Evolutionary conservation across 139 green algal genomes (phyloP).

Genomic region (Chlorella sp.): DNA sequence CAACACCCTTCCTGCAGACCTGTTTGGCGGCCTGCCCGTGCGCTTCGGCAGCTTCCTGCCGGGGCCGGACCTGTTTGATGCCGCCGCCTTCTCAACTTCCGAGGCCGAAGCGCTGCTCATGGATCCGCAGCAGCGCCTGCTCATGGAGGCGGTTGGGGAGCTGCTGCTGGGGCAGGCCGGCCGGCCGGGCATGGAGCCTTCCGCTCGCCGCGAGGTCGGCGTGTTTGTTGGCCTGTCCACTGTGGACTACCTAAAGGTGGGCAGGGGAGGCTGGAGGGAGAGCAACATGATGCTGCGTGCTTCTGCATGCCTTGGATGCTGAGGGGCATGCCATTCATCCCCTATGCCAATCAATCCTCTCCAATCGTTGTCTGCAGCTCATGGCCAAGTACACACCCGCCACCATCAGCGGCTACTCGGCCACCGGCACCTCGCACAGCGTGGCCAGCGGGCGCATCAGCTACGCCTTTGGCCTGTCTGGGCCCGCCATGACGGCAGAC

Average conservation of each 20-base stretch:
- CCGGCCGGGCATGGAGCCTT: not conserved
- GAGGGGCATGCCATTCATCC: not conserved
- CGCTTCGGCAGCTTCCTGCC: conserved; percentile 51
- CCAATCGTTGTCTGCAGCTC: not conserved
- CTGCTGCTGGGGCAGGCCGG: conserved; percentile 26
- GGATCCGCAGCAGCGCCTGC: conserved; percentile 87
- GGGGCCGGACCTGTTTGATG: conserved; percentile 63
- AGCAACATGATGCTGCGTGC: not conserved
- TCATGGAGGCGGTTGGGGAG: conserved; percentile 65
- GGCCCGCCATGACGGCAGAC: conserved; percentile 79
- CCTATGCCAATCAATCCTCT: not conserved
- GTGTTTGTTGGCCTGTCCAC: conserved; percentile 74
- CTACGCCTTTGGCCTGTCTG: conserved; percentile 75
- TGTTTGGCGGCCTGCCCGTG: conserved; percentile 37
- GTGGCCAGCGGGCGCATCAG: conserved; percentile 82
- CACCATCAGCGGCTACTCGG: conserved; percentile 36
- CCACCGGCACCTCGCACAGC: conserved; percentile 60
- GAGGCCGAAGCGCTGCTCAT: conserved; percentile 64
- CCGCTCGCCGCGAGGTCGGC: conserved; percentile 30
- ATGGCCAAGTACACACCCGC: conserved; percentile 31
- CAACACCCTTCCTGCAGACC: not conserved
- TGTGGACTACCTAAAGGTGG: conserved; percentile 37
- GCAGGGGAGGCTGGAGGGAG: too few relatives aligned
- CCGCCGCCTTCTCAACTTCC: conserved; percentile 53
- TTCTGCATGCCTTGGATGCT: not conserved